Evolutionary conservation across 371 early-diverging fungal genomes (phyloP).

Genomic region (Conidiobolus incongruus): DNA sequence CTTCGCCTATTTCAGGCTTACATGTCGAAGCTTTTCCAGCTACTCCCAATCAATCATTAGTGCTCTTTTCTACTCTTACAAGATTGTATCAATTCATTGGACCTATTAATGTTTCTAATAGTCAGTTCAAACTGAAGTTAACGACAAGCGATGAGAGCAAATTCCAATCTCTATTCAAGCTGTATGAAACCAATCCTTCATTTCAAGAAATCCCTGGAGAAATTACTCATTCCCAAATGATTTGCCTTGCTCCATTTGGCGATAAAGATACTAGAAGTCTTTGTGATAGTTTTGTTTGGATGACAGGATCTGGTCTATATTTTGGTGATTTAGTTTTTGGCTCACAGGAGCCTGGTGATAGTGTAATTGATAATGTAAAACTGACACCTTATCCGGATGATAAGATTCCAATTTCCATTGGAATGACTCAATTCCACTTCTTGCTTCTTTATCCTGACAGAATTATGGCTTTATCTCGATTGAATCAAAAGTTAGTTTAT

Average conservation of each 20-base stretch:
- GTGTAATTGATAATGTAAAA: conserved; percentile 50
- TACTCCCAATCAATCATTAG: conserved; percentile 39
- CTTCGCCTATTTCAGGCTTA: conserved; percentile 53
- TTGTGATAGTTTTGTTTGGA: conserved; percentile 51
- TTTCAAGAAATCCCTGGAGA: conserved; percentile 57
- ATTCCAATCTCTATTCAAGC: background rate
- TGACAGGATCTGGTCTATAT: conserved; percentile 62
- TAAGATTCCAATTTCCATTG: conserved; percentile 47
- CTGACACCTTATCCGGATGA: conserved; percentile 36
- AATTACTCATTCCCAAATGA: conserved; percentile 24
- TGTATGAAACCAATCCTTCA: conserved; percentile 10
- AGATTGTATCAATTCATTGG: conserved; percentile 76
- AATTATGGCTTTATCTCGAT: conserved; percentile 46
- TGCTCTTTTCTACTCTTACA: conserved; percentile 51
- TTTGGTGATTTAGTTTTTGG: conserved; percentile 58
- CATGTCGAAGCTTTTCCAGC: conserved; percentile 55
- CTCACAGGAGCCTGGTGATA: conserved; percentile 45
- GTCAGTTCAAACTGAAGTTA: too few species aligned
- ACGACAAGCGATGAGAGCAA: too few species aligned
- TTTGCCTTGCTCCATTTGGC: conserved; percentile 36
- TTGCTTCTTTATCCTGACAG: conserved; percentile 50
- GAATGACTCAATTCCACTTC: conserved; percentile 70
- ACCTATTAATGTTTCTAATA: too few species aligned
- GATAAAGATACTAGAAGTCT: conserved; percentile 38
- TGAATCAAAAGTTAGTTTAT: conserved; percentile 58